These are phyloP conservation scores for Venturia oleaginea DNA, from an alignment of 2,329 filamentous ascomycete species.

Conservation along the genomic window DNA sequence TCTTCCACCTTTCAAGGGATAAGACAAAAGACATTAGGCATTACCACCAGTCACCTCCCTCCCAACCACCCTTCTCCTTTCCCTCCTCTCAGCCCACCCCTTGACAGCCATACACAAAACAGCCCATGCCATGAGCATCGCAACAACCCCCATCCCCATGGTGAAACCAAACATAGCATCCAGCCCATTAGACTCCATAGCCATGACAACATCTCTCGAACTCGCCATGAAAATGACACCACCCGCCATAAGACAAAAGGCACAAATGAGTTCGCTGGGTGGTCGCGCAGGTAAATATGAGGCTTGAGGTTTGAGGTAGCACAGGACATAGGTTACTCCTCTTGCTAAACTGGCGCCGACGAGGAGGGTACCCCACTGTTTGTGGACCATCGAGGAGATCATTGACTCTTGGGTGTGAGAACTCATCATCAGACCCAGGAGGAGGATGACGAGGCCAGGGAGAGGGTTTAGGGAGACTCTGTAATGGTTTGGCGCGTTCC, in stretches of 20 bases:
- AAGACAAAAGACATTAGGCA: not conserved
- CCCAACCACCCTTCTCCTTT: not conserved
- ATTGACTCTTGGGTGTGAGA: conserved; percentile 78
- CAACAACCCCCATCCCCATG: conserved; percentile 64
- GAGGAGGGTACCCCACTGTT: conserved; percentile 84
- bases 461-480: conserved; percentile 76
- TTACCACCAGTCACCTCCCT: not conserved
- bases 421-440: conserved; percentile 91
- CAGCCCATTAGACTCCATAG: conserved; percentile 58
- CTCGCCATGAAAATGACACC: conserved; percentile 91
- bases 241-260: conserved; percentile 80
- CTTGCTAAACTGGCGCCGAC: conserved; percentile 72
- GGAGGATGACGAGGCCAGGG: conserved; percentile 74
- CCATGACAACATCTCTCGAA: conserved; percentile 45
- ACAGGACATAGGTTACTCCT: conserved; percentile 66
- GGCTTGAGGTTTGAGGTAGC: conserved; percentile 71
- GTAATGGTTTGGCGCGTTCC: conserved; percentile 57
- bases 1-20: too few relatives aligned
- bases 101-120: conserved; percentile 66
- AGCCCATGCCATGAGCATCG: conserved; percentile 68
- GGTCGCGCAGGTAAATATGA: conserved; percentile 76
- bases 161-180: conserved; percentile 81
- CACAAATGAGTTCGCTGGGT: conserved; percentile 77
- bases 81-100: conserved; percentile 52
- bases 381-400: conserved; percentile 85